Percentiles rank a stretch among this genome's conserved stretches.
phyloP scores from a whole-genome alignment of 371 early-diverging fungal species.

The Amoeboaphelidium protococcarum region DNA sequence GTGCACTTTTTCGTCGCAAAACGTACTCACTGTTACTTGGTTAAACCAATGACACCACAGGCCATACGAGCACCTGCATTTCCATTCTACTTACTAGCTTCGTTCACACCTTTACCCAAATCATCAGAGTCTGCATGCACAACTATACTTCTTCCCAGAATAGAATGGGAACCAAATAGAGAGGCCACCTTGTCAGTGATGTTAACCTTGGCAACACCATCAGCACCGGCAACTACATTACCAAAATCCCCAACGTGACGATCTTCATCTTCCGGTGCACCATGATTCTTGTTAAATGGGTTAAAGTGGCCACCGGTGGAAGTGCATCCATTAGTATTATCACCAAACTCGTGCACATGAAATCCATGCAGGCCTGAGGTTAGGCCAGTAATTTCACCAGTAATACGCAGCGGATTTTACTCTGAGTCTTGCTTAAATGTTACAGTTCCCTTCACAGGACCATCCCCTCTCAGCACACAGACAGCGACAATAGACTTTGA shows the following conservation, averaged over 20 bases:
- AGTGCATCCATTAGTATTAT: conserved; percentile 29
- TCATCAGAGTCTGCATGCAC: conserved; percentile 60
- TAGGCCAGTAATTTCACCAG: conserved; percentile 29
- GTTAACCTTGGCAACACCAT: conserved; percentile 22
- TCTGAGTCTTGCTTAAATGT: conserved; percentile 32
- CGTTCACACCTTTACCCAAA: conserved; percentile 45
- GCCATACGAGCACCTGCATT: conserved; percentile 58
- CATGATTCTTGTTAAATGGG: conserved; percentile 43
- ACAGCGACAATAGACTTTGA: too few relatives aligned
- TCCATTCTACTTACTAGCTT: conserved; percentile 45
- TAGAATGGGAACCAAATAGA: conserved; percentile 20
- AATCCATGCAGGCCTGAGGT: conserved; percentile 54
- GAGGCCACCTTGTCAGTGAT: conserved; percentile 24
- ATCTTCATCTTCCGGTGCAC: conserved; percentile 26
- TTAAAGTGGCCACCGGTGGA: conserved; percentile 58
- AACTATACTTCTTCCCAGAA: conserved; percentile 62
- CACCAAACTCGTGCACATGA: conserved; percentile 54
- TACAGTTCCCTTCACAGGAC: conserved; percentile 32
- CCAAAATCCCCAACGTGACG: conserved; percentile 75
- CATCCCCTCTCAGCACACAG: conserved; percentile 27
- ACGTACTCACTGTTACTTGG: too few relatives aligned
- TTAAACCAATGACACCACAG: conserved; percentile 66
- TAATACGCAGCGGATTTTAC: conserved; percentile 21
- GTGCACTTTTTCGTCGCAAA: too few relatives aligned
- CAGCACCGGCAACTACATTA: conserved; percentile 28